These are phyloP conservation scores for Cladophialophora bantiana DNA, from an alignment of 2,329 filamentous ascomycete species.

Conservation along the genomic window DNA sequence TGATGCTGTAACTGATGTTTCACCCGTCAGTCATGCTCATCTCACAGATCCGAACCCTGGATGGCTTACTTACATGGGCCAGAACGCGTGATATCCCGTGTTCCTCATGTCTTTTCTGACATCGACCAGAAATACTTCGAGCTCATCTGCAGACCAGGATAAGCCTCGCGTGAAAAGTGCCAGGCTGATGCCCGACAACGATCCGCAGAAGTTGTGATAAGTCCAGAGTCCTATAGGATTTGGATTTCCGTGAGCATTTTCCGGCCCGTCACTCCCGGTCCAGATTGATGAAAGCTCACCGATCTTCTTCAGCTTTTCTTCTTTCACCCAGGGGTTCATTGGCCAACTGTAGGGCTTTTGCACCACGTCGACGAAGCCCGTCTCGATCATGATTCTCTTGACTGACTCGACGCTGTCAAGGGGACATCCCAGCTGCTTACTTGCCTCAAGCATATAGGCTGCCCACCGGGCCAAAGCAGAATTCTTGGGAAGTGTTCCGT, in stretches of 20 bases:
- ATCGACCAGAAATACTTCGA: constrained; percentile 45
- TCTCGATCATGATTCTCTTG: constrained; percentile 34
- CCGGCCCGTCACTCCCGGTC: background rate
- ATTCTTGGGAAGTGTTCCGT: constrained; percentile 29
- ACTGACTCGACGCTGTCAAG: constrained; percentile 29
- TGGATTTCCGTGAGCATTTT: background rate
- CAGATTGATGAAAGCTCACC: constrained; percentile 13
- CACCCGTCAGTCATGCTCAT: constrained; percentile 13
- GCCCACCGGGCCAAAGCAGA: constrained; percentile 29
- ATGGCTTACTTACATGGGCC: constrained; percentile 27
- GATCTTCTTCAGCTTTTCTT: constrained; percentile 41
- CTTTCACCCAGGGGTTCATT: constrained; percentile 45
- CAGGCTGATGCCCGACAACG: constrained; percentile 43
- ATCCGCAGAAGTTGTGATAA: constrained; percentile 40
- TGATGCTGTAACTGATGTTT: constrained; percentile 24
- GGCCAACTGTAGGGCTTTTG: constrained; percentile 40
- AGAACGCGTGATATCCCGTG: constrained; percentile 43
- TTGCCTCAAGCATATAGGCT: constrained; percentile 29
- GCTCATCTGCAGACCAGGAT: constrained; percentile 42
- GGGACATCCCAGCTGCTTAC: constrained; percentile 28
- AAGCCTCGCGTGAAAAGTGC: constrained; percentile 34
- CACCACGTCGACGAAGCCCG: constrained; percentile 41
- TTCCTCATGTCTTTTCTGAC: constrained; percentile 46
- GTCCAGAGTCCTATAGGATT: constrained; percentile 25
- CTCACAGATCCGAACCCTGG: background rate